Conservation (phyloP, 129 eudicot species). For the carrot (Daucus carota) region DH1_v3.0 NC_030384.2:33712001-33712500, state of each 20-base stretch:
- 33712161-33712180: constrained; percentile 27
- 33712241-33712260: constrained; percentile 26
- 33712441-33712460: constrained; percentile 31
- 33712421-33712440: constrained; percentile 49
- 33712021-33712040: constrained; percentile 26
- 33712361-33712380: constrained; percentile 53
- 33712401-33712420: constrained; percentile 14
- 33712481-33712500: constrained; percentile 36
- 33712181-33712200: constrained; percentile 19
- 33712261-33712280: constrained; percentile 31
- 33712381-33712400: constrained; percentile 34
- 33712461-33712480: constrained; percentile 36
- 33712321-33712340: constrained; percentile 15
- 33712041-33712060: constrained; percentile 40
- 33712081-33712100: constrained; percentile 26
- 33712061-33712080: constrained; percentile 55
- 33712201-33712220: constrained; percentile 53
- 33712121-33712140: constrained; percentile 39
- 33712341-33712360: constrained; percentile 31
- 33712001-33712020: constrained; percentile 39
- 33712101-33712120: constrained; percentile 38
- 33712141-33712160: constrained; percentile 34
- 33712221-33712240: constrained; percentile 57
- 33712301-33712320: constrained; percentile 38
- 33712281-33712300: constrained; percentile 21